Evolutionary conservation across 495 filamentous ascomycete genomes (phyloP), one percentile per base, ranked within the genome.

Genomic region (Aspergillus baeticus): DNA sequence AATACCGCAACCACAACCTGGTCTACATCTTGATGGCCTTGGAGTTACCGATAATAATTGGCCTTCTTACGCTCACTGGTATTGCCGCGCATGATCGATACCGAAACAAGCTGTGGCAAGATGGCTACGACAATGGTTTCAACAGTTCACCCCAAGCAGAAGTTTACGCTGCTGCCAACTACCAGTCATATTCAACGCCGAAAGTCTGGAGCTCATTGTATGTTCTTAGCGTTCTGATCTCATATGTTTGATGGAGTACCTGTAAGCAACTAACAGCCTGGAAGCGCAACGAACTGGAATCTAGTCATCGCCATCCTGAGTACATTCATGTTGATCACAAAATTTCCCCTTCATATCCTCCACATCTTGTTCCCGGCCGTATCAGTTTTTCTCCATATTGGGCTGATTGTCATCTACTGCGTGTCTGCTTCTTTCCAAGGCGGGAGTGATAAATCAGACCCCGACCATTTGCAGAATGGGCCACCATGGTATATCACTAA

Each of bases 401-500:
- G 73, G 20, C 71, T 91, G 55, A 69, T 83, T 10, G 81, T 76
- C 0, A 72, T 97, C 22, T 96, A 84, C 66, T 74, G 83, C 38
- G 76, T 85, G 23, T 86, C 84, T 63, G 76, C 88, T 57, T 80
- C 84, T 53, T 86, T 81, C 46, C 92, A 97, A 66, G 85, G 88
- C 31, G 88, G 88, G 10, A 83, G 87, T 33, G 92, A 97, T 66
- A 87, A 81, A 67, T 87, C 84, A 37, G 91, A 97, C 67, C 80
- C 87, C 7, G 62, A 77, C 4, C 84, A 88, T 56, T 84, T 82
- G 6, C 86, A 89, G 58, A 74, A 77, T 6, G 82, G 85, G 1
- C 75, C 90, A 4, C 82, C 85, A 11, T 97, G 92, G 92, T 96
- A 95, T 63, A 84, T 97, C 61, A 82, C 84, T 35, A 88, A 90